These are phyloP conservation scores for Eucalyptus curtisii DNA, from an alignment of 345 rosid species.

Conservation along the genomic window DNA sequence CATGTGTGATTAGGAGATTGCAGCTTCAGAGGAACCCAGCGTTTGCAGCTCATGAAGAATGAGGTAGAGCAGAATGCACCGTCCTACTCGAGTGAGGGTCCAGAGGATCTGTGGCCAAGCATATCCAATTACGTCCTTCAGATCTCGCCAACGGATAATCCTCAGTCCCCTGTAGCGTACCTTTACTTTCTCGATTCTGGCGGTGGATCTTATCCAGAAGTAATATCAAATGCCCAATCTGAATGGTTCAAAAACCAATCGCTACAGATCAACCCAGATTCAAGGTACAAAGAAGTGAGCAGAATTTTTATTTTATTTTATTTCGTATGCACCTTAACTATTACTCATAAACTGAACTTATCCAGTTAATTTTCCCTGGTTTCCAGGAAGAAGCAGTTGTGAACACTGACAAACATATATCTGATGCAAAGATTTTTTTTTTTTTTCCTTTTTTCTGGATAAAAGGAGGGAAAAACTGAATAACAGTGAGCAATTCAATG, in stretches of 20 bases:
- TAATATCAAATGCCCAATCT: constrained; percentile 61
- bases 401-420: neutral
- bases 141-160: constrained; percentile 22
- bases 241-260: constrained; percentile 60
- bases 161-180: constrained; percentile 20
- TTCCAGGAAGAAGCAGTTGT: neutral
- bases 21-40: constrained; percentile 39
- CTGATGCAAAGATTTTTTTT: neutral
- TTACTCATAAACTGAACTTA: neutral
- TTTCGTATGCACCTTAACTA: neutral
- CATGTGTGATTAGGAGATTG: constrained; percentile 17
- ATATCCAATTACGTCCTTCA: constrained; percentile 57
- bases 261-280: constrained; percentile 44
- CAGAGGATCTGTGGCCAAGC: constrained; percentile 70
- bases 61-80: constrained; percentile 33
- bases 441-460: neutral
- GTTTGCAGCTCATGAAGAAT: constrained; percentile 42
- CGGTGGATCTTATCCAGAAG: constrained; percentile 83
- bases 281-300: constrained; percentile 20
- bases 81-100: constrained; percentile 45
- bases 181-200: constrained; percentile 91
- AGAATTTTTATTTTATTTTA: neutral
- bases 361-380: neutral
- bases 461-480: neutral
- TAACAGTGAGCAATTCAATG: neutral